These are phyloP conservation scores for Baorangia bicolor DNA, from an alignment of 768 basidiomycete genomes.

Conservation along the genomic window DNA sequence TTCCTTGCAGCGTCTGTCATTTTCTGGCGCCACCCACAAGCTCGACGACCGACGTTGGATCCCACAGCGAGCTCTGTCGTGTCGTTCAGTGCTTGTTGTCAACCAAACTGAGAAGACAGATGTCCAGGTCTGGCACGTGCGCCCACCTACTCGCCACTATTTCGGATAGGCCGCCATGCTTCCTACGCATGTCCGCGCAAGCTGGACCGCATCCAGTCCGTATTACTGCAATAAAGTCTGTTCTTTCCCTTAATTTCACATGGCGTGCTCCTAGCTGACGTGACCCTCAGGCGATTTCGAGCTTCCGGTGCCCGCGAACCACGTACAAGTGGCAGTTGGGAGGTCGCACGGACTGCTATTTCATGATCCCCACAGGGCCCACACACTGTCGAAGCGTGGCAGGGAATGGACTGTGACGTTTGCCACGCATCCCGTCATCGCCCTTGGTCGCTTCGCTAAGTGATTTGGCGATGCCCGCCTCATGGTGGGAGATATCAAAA, in stretches of 20 bases:
- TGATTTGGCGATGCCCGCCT: constrained; percentile 31
- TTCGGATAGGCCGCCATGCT: constrained; percentile 21
- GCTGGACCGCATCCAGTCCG: constrained; percentile 16
- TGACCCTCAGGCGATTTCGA: constrained; percentile 21
- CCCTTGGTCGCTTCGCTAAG: constrained; percentile 28
- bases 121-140: constrained; percentile 13
- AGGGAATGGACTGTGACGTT: constrained; percentile 27
- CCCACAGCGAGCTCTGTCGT: not conserved
- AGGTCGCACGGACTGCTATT: constrained; percentile 14
- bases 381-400: constrained; percentile 29
- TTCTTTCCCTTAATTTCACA: constrained; percentile 25
- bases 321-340: constrained; percentile 24
- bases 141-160: not conserved
- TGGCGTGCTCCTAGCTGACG: constrained; percentile 22
- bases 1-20: not conserved
- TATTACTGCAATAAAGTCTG: constrained; percentile 12
- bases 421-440: constrained; percentile 25
- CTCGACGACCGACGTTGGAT: not conserved
- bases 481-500: constrained; percentile 32
- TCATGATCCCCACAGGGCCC: constrained; percentile 14
- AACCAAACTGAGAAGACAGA: not conserved
- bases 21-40: not conserved
- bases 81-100: not conserved
- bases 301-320: constrained; percentile 25
- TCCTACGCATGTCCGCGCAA: constrained; percentile 25